Evolutionary conservation across 1,284 basidiomycete species (phyloP), one percentile per base, ranked within the genome.

Genomic region (Fomitiporia mediterranea): DNA sequence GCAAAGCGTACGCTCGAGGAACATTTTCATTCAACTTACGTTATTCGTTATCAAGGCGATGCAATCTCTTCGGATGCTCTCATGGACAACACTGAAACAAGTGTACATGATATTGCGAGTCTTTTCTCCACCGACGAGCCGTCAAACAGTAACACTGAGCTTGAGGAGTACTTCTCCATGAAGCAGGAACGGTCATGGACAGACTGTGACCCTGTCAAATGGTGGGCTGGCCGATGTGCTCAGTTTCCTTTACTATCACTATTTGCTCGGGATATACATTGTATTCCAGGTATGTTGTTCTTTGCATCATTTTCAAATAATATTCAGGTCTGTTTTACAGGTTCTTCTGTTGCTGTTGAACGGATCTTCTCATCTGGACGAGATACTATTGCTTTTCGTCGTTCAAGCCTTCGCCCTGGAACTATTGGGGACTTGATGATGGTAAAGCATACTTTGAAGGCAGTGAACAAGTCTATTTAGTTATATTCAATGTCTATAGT

Each of bases 301-400:
- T 48, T 35, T 37, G 17, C n/a, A 35, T 25, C 40, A 0, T 17
- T 44, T 37, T n/a, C 6, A 27, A 15, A 44, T 15, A 21, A 40
- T 40, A 19, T 6, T 25, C 40, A 34, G 2, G 13, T 38, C 7
- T 13, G 42, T 7, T 49, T 38, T 28, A 21, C 30, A 71, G 69
- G 69, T 0, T 68, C 68, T 28, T 67, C 69, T 17, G 70, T 71
- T n/a, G 67, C 69, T 13, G 70, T 72, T 13, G 67, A 72, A 51
- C 63, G 65, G 0, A 65, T 72, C 7, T 73, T 72, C 51, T 73
- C 70, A 3, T 66, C 70, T 38, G 69, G 68, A 17, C 58, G 66
- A 3, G 69, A 73, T 57, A 70, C 69, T 8, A 70, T 72, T 28
- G 68, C 68, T 4, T 55, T 73, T n/a, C 62, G 68, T 1, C 64